Percentiles rank a stretch among this genome's conserved stretches.
Conservation (phyloP, 2,329 filamentous ascomycete species). For the Alternaria tenuissima region DNA sequence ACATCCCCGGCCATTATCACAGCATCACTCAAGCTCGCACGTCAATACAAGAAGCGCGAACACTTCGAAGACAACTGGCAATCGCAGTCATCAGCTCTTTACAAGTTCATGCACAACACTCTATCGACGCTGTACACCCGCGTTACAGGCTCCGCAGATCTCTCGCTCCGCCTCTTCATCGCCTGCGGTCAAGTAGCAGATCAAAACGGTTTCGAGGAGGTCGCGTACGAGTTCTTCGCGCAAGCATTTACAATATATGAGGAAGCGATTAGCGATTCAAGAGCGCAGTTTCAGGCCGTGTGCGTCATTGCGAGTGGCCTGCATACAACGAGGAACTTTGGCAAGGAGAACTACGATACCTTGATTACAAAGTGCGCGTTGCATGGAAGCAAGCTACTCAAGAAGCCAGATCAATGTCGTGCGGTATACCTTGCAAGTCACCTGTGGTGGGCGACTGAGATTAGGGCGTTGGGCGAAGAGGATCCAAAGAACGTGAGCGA, state of each 20-base stretch:
- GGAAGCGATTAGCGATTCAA: conserved; percentile 92
- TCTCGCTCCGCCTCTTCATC: conserved; percentile 88
- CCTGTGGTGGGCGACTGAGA: conserved; percentile 96
- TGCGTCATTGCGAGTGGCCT: conserved; percentile 91
- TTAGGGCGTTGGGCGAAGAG: conserved; percentile 76
- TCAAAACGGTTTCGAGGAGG: conserved; percentile 90
- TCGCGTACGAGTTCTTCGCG: conserved; percentile 97
- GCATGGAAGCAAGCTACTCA: conserved; percentile 94
- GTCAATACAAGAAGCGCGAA: conserved; percentile 87
- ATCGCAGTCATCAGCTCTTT: conserved; percentile 78
- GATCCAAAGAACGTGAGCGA: conserved; percentile 78
- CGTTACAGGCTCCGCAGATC: conserved; percentile 85
- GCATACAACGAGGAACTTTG: conserved; percentile 88
- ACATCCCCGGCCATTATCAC: conserved; percentile 94
- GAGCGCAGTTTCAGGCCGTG: conserved; percentile 97
- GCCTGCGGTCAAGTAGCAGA: conserved; percentile 93
- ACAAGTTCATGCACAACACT: conserved; percentile 93
- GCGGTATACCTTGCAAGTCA: conserved; percentile 97
- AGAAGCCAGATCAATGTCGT: conserved; percentile 97
- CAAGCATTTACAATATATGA: conserved; percentile 99
- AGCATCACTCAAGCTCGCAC: conserved; percentile 85
- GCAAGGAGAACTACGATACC: conserved; percentile 98
- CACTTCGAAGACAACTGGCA: conserved; percentile 82
- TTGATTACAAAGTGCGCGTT: conserved; percentile 97
- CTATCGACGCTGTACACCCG: conserved; percentile 88